Conservation (phyloP, 2,329 filamentous ascomycete genomes). For the Neonectria faginata region DNA sequence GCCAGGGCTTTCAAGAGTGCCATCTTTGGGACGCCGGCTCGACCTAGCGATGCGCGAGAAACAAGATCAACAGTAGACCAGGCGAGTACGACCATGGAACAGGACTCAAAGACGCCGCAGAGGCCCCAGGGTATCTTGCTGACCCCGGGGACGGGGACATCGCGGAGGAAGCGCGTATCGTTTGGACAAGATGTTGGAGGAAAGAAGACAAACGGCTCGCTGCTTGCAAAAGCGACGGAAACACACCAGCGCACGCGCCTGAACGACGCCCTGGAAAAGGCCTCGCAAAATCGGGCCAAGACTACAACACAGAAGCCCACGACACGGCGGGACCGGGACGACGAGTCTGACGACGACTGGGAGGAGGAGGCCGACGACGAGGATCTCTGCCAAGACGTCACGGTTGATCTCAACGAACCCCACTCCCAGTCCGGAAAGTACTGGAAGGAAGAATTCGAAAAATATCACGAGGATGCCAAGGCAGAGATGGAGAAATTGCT, state of each 20-base stretch:
- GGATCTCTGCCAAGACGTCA: constrained; percentile 67
- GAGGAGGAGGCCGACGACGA: constrained; percentile 64
- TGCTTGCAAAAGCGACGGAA: constrained; percentile 46
- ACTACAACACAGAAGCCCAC: constrained; percentile 18
- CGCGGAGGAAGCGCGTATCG: constrained; percentile 73
- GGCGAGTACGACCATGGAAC: constrained; percentile 37
- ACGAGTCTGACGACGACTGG: constrained; percentile 61
- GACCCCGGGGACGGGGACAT: constrained; percentile 71
- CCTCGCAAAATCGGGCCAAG: constrained; percentile 31
- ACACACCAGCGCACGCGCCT: constrained; percentile 56
- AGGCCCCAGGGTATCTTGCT: constrained; percentile 70
- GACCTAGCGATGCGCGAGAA: constrained; percentile 50
- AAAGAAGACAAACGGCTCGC: constrained; percentile 54
- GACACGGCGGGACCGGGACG: constrained; percentile 29
- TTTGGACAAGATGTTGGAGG: constrained; percentile 68
- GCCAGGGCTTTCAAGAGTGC: constrained; percentile 73
- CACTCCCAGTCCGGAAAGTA: constrained; percentile 80
- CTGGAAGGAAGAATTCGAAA: constrained; percentile 83
- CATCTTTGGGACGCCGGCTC: constrained; percentile 69
- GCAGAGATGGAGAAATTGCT: constrained; percentile 82
- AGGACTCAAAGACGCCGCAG: constrained; percentile 58
- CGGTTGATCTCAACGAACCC: constrained; percentile 78
- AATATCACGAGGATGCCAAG: constrained; percentile 78
- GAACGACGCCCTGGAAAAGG: constrained; percentile 59
- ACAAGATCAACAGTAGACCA: constrained; percentile 42